Conservation (phyloP, 805 yeast genomes). For the Pichia eremophila region DNA sequence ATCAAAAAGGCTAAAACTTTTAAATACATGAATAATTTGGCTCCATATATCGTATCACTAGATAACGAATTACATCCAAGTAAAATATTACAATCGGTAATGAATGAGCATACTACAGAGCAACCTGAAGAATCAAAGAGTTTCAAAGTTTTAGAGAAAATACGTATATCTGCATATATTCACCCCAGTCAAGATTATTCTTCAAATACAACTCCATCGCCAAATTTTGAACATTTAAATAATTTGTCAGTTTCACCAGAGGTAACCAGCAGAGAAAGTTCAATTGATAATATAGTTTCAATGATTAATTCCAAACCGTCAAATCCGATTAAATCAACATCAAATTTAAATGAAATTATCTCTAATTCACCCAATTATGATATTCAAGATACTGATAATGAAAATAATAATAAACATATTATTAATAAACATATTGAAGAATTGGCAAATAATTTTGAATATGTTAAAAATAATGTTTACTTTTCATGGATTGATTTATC, state of each 20-base stretch:
- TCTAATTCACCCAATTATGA: not conserved
- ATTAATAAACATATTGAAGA: not conserved
- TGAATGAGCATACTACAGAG: conserved; percentile 14
- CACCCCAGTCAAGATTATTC: conserved; percentile 1
- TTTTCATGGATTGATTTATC: conserved; percentile 29
- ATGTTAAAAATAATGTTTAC: conserved; percentile 18
- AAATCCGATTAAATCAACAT: no score
- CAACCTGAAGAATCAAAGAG: conserved; percentile 7
- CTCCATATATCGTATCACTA: conserved; percentile 24
- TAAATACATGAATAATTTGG: conserved; percentile 19
- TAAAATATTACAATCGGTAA: conserved; percentile 17
- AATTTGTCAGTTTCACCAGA: not conserved
- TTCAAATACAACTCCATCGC: not conserved
- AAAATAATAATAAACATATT: no score
- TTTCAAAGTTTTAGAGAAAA: not conserved
- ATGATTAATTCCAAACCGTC: no score
- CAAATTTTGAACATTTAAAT: not conserved
- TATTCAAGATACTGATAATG: not conserved
- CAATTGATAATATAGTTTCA: not conserved
- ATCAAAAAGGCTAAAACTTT: conserved; percentile 24
- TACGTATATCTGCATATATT: conserved; percentile 5
- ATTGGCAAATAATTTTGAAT: not conserved
- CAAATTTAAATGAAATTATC: no score
- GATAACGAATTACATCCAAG: conserved; percentile 25
- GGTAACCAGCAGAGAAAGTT: not conserved